Evolutionary conservation across 345 rosid species (phyloP).

Genomic region (Pistacia integerrima): DNA sequence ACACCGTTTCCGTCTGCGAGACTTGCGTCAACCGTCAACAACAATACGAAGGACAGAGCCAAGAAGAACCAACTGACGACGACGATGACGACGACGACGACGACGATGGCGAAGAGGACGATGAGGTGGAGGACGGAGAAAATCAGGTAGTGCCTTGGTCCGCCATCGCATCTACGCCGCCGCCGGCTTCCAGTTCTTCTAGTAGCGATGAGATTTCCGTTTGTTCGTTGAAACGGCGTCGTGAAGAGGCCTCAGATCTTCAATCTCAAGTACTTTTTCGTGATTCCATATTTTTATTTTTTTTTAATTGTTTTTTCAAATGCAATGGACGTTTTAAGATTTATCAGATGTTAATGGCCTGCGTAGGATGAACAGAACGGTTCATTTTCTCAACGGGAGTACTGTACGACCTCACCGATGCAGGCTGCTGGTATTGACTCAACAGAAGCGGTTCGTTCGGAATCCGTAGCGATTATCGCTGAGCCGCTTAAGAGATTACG

Average conservation of each 20-base stretch:
- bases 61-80: constrained; percentile 25
- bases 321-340: background rate
- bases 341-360: background rate
- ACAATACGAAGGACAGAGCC: constrained; percentile 17
- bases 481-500: constrained; percentile 14
- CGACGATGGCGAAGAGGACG: constrained; percentile 10
- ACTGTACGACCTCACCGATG: constrained; percentile 17
- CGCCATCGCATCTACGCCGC: constrained; percentile 28
- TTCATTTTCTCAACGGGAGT: constrained; percentile 15
- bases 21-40: constrained; percentile 32
- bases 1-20: constrained; percentile 53
- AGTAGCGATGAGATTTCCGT: constrained; percentile 34
- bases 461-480: constrained; percentile 11
- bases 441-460: constrained; percentile 11
- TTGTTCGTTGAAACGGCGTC: constrained; percentile 30
- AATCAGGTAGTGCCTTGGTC: constrained; percentile 71
- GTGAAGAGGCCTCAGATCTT: constrained; percentile 31
- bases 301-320: background rate
- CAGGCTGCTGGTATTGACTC: constrained; percentile 22
- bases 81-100: constrained; percentile 3
- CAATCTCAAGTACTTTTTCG: constrained; percentile 26
- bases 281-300: background rate
- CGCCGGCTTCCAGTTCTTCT: constrained; percentile 43
- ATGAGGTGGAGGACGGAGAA: constrained; percentile 33
- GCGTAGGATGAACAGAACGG: constrained; percentile 25